Conservation (phyloP, 1,284 basidiomycete species). For the Phellinidium pouzarii region DNA sequence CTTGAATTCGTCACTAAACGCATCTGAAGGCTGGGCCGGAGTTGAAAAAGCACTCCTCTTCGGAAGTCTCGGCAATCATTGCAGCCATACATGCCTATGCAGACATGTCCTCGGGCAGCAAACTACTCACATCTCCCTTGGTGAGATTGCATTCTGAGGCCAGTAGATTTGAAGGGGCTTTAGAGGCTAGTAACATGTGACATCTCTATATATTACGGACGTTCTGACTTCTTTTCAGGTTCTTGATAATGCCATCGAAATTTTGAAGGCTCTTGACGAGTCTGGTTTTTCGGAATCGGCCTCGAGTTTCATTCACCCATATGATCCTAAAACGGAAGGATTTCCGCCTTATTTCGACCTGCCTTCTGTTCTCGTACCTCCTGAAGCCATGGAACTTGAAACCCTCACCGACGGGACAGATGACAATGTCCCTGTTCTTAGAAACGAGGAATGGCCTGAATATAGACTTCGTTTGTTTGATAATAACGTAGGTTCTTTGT, state of each 20-base stretch:
- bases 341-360: slow-evolving; percentile 55
- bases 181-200: slow-evolving; percentile 42
- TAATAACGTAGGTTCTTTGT: slow-evolving; percentile 51
- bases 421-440: slow-evolving; percentile 47
- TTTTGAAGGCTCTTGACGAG: slow-evolving; percentile 47
- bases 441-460: slow-evolving; percentile 76
- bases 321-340: slow-evolving; percentile 42
- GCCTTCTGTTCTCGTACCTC: slow-evolving; percentile 77
- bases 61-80: slow-evolving; percentile 56
- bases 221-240: slow-evolving; percentile 35
- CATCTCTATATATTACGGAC: background rate
- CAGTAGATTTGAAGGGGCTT: slow-evolving; percentile 39
- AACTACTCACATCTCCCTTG: slow-evolving; percentile 57
- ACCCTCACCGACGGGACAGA: slow-evolving; percentile 59
- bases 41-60: slow-evolving; percentile 44
- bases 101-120: slow-evolving; percentile 49
- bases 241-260: slow-evolving; percentile 53
- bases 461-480: slow-evolving; percentile 71
- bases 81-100: slow-evolving; percentile 58
- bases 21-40: slow-evolving; percentile 50
- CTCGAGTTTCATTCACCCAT: slow-evolving; percentile 63
- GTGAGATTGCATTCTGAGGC: slow-evolving; percentile 42
- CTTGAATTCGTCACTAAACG: slow-evolving; percentile 10
- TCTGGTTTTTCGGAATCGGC: slow-evolving; percentile 50
- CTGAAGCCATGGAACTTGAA: slow-evolving; percentile 78